Evolutionary conservation across 176 grass and related monocot genomes (phyloP), one percentile per base, ranked within the genome.

Genomic region (Hordeum marinum): DNA sequence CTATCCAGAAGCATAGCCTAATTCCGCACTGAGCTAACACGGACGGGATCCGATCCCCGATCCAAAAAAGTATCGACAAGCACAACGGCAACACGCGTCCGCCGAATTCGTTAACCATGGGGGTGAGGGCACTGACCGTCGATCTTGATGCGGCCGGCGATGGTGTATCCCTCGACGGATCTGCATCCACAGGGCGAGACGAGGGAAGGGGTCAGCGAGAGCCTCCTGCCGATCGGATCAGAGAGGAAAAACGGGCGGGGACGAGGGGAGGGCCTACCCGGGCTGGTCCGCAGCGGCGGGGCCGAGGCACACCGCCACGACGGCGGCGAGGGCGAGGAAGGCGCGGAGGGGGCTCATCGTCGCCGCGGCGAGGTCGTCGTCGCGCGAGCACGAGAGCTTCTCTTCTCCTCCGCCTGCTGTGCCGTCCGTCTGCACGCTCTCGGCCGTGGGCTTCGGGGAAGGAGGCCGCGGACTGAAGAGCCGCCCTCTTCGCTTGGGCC

Each of bases 131-230:
- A 88, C 90, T 92, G 66, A 95, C 95, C 90, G 3, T 89, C 93
- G 36, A 93, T 84, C 85, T 98, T 95, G 84, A 98, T 21, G 73
- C 89, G 92, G 20, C 95, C 95, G 17, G 93, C 91, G 80, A 98
- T 93, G 37, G 87, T 77, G 82, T 95, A 79, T 8, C 95, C 93
- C 43, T 92, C 95, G 2, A 57, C 89, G 73, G 89, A 87, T 83
- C 95, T 95, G 90, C 23, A 84, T 2, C 71, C 25, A 2, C 6
- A 82, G 52, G 71, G n/a, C 24, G 18, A 29, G 23, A 45, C 12
- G 23, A 45, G 29, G 26, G 60, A 55, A 7, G 3, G 14, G 13
- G 75, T 87, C 25, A 89, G 78, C 71, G 10, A 18, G 1, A 72
- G 69, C 63, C 72, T 17, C 72, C 84, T 0, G 76, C 40, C 21